A percentile compares a stretch with the other conserved stretches of the same genome.
Evolutionary conservation across 345 rosid species (phyloP).

Genomic region (Psidium guajava): DNA sequence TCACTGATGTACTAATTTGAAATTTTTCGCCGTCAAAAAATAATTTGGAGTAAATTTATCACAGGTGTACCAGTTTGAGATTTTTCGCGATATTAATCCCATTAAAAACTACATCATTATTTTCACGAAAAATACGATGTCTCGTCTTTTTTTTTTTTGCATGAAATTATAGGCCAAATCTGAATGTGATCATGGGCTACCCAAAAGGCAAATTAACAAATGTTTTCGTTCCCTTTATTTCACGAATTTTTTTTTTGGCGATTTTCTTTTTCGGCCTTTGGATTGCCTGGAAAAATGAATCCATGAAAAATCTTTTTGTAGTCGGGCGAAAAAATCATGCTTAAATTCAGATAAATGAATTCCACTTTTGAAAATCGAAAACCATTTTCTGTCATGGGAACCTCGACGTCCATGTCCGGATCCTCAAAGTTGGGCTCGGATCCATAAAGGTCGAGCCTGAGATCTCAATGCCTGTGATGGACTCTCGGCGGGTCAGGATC

Average conservation of each 20-base stretch:
- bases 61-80: too few relatives aligned
- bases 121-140: background rate
- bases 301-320: fast-evolving
- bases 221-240: background rate
- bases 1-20: too few relatives aligned
- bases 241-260: too few relatives aligned
- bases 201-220: background rate
- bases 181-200: background rate
- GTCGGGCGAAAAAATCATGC: fast-evolving
- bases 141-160: background rate
- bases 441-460: fast-evolving
- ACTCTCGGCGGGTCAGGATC: background rate
- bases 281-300: background rate
- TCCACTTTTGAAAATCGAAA: background rate
- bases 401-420: too few relatives aligned
- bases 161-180: background rate
- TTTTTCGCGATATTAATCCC: too few relatives aligned
- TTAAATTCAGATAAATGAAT: background rate
- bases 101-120: background rate
- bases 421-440: background rate
- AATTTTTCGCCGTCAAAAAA: too few relatives aligned
- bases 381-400: background rate
- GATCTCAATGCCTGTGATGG: background rate
- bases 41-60: too few relatives aligned
- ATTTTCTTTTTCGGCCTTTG: too few relatives aligned